Evolutionary conservation across 768 basidiomycete genomes (phyloP), one percentile per base, ranked within the genome.

Genomic region (Pulveroboletus sp.): DNA sequence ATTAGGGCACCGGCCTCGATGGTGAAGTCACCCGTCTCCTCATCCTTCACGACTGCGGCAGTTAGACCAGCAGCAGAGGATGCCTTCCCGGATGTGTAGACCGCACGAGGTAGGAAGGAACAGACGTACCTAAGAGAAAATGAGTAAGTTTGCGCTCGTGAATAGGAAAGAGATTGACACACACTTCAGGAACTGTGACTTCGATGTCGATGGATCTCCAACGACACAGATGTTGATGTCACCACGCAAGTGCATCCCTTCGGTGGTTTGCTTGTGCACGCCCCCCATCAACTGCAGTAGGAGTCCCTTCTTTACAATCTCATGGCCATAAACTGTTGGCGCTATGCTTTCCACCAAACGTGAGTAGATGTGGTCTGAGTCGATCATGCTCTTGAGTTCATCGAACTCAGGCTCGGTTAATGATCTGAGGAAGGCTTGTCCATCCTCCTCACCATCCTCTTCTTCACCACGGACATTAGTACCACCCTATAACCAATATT

Each of bases 1-100:
- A 99, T 98, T 57, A 99, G 79, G 5, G 96, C 96, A 43, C 96
- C 96, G 18, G 96, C 96, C 72, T 99, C 96, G 63, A 98, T 98
- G 0, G 96, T 98, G 72, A 98, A 99, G 65, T 99, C 96, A 12
- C 96, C 96, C 0, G 94, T 95, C 69, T 98, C 96, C 70, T 98
- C 95, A 60, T 99, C 96, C 62, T 89, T 93, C 52, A 98, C 95
- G 0, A 99, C 96, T 2, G 95, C 95, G 6, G 96, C 96, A 0
- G 96, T 99, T 21, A 99, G 79, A 87, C 96, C 96, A 27, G 95
- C 96, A 0, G 96, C 96, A 2, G 95, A 94, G 2, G 96, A 98
- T 1, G 95, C 96, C 69, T 99, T 98, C n/a, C 96, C 96, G 0
- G 95, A 97, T 0, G 96, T 98, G 68, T 98, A 98, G 8, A 98